These are phyloP conservation scores for Aeschynomene evenia DNA, from an alignment of 306 rosid species.

Conservation along the genomic window DNA sequence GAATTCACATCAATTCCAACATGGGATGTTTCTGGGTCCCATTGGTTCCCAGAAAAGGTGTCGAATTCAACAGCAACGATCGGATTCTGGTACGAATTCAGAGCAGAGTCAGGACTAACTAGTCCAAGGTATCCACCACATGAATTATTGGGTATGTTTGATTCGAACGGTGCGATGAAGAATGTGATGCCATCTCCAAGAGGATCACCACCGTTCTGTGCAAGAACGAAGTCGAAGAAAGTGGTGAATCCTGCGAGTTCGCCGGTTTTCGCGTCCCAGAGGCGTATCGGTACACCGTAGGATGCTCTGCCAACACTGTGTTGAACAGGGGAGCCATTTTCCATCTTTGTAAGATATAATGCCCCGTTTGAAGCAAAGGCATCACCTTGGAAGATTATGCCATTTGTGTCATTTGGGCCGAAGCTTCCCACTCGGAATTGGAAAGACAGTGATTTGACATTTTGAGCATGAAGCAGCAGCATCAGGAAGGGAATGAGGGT, in stretches of 20 bases:
- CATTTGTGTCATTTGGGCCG: background rate
- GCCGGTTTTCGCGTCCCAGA: constrained; percentile 32
- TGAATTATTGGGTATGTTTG: constrained; percentile 34
- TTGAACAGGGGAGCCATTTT: background rate
- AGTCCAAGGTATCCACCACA: constrained; percentile 24
- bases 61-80: constrained; percentile 62
- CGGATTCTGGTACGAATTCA: constrained; percentile 1
- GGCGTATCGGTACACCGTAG: constrained; percentile 26
- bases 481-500: background rate
- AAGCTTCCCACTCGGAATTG: background rate
- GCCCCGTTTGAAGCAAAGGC: background rate
- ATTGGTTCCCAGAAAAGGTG: constrained; percentile 21
- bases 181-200: constrained; percentile 54
- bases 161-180: constrained; percentile 44
- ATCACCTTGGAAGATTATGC: constrained; percentile 26
- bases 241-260: constrained; percentile 3
- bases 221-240: background rate
- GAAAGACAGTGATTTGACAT: background rate
- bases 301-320: constrained; percentile 44
- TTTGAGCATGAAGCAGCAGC: background rate
- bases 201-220: too few species aligned
- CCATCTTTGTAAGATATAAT: constrained; percentile 6
- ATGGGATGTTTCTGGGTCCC: constrained; percentile 54
- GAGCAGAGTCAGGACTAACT: constrained; percentile 25
- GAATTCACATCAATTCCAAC: constrained; percentile 49